These are phyloP conservation scores for Malbranchea cinnamomea DNA, from an alignment of 2,329 filamentous ascomycete genomes.

Conservation along the genomic window DNA sequence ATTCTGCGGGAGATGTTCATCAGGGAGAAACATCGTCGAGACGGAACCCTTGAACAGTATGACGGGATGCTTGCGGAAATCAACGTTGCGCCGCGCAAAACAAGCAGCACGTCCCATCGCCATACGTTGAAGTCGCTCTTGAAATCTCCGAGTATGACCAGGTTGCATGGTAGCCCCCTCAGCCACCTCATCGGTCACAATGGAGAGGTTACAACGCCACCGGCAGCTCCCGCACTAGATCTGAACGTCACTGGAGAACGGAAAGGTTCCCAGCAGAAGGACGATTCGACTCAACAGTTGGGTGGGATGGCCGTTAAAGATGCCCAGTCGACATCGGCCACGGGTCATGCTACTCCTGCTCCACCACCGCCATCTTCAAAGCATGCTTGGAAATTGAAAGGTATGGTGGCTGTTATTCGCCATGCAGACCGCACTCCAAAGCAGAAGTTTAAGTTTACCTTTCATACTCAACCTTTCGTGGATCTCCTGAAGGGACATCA, in stretches of 20 bases:
- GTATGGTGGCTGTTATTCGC: conserved; percentile 88
- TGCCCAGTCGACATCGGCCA: too few relatives aligned
- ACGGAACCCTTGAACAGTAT: conserved; percentile 19
- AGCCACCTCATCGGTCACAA: too few relatives aligned
- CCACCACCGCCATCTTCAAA: conserved; percentile 55
- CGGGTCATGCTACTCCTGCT: conserved; percentile 28
- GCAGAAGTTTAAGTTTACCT: conserved; percentile 99
- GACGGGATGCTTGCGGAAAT: conserved; percentile 23
- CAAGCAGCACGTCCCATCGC: conserved; percentile 28
- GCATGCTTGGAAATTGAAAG: conserved; percentile 95
- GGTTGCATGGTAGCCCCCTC: conserved; percentile 38
- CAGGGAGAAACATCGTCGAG: conserved; percentile 46
- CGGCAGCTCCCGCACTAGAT: too few relatives aligned
- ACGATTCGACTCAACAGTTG: conserved; percentile 15
- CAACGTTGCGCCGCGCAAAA: conserved; percentile 21
- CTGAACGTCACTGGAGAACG: background rate
- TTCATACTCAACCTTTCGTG: conserved; percentile 92
- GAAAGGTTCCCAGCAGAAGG: background rate
- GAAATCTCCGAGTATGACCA: conserved; percentile 50
- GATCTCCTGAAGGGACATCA: conserved; percentile 88
- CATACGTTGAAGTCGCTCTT: conserved; percentile 43
- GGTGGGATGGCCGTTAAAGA: too few relatives aligned
- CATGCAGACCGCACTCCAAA: conserved; percentile 96
- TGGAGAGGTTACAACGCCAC: too few relatives aligned
- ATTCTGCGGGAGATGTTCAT: conserved; percentile 84